phyloP scores from a whole-genome alignment of 2,329 filamentous ascomycete genomes.

The Pyricularia pennisetigena region DNA sequence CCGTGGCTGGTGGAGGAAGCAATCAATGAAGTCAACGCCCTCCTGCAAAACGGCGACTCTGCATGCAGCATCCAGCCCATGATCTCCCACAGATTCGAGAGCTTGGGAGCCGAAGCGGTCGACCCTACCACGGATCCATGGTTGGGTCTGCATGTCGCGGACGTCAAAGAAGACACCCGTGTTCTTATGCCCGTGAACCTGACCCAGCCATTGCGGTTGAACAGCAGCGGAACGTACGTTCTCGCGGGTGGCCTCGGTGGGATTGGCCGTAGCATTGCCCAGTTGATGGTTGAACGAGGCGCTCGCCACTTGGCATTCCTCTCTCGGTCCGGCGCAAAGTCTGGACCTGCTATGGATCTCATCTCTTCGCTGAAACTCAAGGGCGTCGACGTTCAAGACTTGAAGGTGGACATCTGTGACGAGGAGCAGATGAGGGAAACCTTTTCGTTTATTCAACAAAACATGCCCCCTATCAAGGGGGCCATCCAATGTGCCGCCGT shows the following conservation, averaged over 20 bases:
- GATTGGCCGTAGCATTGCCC: constrained; percentile 42
- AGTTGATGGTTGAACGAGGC: constrained; percentile 35
- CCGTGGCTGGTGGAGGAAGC: constrained; percentile 4
- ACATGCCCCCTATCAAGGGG: constrained; percentile 19
- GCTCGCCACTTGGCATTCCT: constrained; percentile 42
- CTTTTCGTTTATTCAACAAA: constrained; percentile 10
- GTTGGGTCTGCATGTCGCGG: neutral
- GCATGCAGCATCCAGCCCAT: constrained; percentile 4
- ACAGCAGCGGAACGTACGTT: constrained; percentile 33
- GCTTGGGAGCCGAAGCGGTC: constrained; percentile 4
- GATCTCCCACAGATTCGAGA: constrained; percentile 6
- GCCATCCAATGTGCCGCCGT: constrained; percentile 27
- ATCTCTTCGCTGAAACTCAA: constrained; percentile 20
- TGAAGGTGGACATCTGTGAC: constrained; percentile 33
- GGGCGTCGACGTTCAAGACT: constrained; percentile 23
- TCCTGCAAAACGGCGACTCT: neutral
- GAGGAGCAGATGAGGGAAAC: constrained; percentile 14
- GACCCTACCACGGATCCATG: constrained; percentile 3
- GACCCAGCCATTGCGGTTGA: constrained; percentile 1
- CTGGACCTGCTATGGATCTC: constrained; percentile 17
- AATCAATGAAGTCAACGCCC: neutral
- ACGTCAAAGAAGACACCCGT: neutral
- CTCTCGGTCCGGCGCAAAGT: constrained; percentile 34
- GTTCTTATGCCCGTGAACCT: constrained; percentile 1
- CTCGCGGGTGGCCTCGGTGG: constrained; percentile 48